A percentile compares a stretch with the other conserved stretches of the same genome.
Conservation (phyloP, 495 filamentous ascomycete species). For the Aspergillus kassunensis region DNA sequence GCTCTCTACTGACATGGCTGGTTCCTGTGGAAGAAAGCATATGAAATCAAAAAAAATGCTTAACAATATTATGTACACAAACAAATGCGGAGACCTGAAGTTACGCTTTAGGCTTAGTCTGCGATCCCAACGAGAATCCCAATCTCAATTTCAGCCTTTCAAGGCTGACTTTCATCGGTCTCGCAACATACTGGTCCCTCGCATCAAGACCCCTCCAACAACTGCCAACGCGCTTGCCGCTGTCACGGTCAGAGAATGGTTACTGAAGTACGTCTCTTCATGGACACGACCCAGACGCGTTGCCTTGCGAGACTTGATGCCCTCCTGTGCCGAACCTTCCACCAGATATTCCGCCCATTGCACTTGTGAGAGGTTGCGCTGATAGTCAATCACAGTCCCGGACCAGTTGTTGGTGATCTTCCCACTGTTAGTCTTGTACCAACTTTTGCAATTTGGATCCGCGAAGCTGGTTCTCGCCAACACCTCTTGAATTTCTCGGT, state of each 20-base stretch:
- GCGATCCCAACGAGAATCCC: background rate
- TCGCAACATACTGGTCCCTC: constrained; percentile 1
- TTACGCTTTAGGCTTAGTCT: background rate
- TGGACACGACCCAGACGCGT: constrained; percentile 37
- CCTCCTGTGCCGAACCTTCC: constrained; percentile 31
- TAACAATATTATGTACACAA: too few species aligned
- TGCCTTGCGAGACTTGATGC: constrained; percentile 28
- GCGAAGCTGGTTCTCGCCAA: constrained; percentile 46
- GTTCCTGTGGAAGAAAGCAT: too few species aligned
- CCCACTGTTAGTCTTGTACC: constrained; percentile 54
- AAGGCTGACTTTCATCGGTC: constrained; percentile 2
- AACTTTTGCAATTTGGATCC: constrained; percentile 50
- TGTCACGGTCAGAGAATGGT: constrained; percentile 2
- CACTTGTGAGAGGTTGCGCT: constrained; percentile 38
- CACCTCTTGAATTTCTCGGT: constrained; percentile 41
- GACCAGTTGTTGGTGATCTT: constrained; percentile 56
- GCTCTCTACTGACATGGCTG: too few species aligned
- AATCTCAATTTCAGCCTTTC: background rate
- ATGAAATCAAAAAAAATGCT: too few species aligned
- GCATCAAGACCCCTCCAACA: constrained; percentile 2
- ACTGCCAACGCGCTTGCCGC: constrained; percentile 1
- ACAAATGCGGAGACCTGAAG: background rate
- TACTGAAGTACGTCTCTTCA: constrained; percentile 11
- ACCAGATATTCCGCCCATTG: constrained; percentile 47
- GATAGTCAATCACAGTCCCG: constrained; percentile 48